Conservation (phyloP, 108 stramenopile species). For the Bacterosira constricta region DNA sequence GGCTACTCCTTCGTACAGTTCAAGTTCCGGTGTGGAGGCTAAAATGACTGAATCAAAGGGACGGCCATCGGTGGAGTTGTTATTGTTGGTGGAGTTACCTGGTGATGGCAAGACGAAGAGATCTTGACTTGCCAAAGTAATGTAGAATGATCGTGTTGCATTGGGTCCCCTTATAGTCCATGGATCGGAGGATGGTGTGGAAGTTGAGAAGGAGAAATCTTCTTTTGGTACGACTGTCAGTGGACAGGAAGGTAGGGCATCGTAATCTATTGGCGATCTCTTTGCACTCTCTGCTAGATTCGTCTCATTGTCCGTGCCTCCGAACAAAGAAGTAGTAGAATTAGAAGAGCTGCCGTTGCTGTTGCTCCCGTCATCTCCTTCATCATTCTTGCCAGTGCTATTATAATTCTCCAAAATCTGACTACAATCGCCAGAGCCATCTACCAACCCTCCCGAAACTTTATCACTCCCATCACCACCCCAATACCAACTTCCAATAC, state of each 20-base stretch:
- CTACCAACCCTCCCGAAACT: background rate
- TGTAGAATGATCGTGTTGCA: conserved; percentile 4
- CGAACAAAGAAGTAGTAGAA: too few relatives aligned
- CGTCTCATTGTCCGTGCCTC: too few relatives aligned
- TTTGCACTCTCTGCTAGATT: background rate
- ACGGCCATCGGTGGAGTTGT: background rate
- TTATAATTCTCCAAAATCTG: background rate
- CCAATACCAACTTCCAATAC: background rate
- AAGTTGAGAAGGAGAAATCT: too few relatives aligned
- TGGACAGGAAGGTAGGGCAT: background rate
- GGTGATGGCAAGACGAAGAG: background rate
- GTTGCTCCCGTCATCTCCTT: background rate
- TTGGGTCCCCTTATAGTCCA: conserved; percentile 3
- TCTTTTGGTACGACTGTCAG: conserved; percentile 12
- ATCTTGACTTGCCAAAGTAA: conserved; percentile 17
- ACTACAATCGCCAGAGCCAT: background rate
- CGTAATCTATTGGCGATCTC: background rate
- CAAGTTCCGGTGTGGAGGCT: conserved; percentile 16
- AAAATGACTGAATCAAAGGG: background rate
- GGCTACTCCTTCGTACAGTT: conserved; percentile 16
- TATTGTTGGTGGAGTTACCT: background rate
- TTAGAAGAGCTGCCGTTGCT: too few relatives aligned
- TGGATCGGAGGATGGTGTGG: too few relatives aligned
- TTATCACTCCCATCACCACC: background rate
- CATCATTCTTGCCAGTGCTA: background rate